phyloP scores from a whole-genome alignment of 306 rosid genomes.

The Adenanthera pavonina region DNA sequence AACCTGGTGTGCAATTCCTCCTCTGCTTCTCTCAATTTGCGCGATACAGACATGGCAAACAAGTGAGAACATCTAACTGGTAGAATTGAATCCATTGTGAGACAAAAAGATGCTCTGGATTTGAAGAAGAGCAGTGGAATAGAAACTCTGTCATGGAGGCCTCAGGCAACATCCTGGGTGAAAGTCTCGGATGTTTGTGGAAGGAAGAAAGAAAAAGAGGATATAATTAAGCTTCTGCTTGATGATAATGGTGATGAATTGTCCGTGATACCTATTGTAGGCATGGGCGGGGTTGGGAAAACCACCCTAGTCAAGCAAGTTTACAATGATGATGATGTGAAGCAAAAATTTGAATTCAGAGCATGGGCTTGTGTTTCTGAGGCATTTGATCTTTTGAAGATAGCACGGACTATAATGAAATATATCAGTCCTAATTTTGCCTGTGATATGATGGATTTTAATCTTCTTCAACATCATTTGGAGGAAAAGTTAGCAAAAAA shows the following conservation, averaged over 20 bases:
- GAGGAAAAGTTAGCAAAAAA: background rate
- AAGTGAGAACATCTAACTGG: background rate
- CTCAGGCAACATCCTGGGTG: background rate
- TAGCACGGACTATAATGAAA: no score
- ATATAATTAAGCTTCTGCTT: no score
- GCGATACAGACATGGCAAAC: background rate
- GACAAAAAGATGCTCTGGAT: background rate
- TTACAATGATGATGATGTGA: slow-evolving; percentile 22
- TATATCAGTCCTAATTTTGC: no score
- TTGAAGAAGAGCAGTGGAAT: background rate
- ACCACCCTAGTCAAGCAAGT: slow-evolving; percentile 27
- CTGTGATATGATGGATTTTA: background rate
- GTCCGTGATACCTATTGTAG: no score
- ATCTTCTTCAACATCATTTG: slow-evolving; percentile 10
- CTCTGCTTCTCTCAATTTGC: background rate
- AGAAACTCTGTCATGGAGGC: background rate
- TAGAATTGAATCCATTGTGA: background rate
- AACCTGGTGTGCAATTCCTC: background rate
- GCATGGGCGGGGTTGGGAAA: background rate
- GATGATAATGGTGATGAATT: no score
- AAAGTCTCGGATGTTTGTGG: background rate
- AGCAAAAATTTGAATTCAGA: background rate
- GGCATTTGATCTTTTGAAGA: no score
- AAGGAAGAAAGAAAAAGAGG: no score
- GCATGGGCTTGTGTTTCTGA: no score